Evolutionary conservation across 1,139 yeast species (phyloP).

Genomic region (Yarrowia galli): DNA sequence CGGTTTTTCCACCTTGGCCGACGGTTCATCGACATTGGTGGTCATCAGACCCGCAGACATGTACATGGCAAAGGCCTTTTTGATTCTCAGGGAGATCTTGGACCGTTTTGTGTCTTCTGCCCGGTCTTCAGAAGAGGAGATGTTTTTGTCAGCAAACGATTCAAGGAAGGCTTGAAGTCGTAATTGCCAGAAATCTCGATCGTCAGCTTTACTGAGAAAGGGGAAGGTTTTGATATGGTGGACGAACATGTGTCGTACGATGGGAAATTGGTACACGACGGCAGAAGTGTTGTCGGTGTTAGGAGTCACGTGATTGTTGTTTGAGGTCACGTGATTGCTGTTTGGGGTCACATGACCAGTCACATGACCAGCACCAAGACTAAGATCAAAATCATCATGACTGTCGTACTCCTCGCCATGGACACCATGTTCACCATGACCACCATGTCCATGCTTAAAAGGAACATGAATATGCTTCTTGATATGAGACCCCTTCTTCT

Average conservation of each 20-base stretch:
- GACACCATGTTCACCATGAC: no score
- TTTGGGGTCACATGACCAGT: no score
- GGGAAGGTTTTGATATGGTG: slow-evolving; percentile 75
- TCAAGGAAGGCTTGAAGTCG: slow-evolving; percentile 83
- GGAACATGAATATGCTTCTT: slow-evolving; percentile 28
- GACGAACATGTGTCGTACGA: slow-evolving; percentile 68
- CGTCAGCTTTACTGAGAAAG: slow-evolving; percentile 64
- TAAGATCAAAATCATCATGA: background rate
- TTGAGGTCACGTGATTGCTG: no score
- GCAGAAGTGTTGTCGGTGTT: no score
- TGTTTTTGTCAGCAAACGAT: slow-evolving; percentile 71
- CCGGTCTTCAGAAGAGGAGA: slow-evolving; percentile 73
- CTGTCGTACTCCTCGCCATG: no score
- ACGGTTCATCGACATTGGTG: slow-evolving; percentile 43
- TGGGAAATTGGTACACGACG: slow-evolving; percentile 59
- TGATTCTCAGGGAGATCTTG: slow-evolving; percentile 65
- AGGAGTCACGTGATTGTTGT: no score
- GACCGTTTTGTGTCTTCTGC: slow-evolving; percentile 77
- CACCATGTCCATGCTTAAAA: background rate
- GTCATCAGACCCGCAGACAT: slow-evolving; percentile 80
- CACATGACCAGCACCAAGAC: background rate
- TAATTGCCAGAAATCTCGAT: slow-evolving; percentile 72
- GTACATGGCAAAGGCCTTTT: slow-evolving; percentile 67
- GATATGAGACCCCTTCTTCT: slow-evolving; percentile 3
- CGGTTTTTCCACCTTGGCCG: slow-evolving; percentile 55